Percentiles rank a stretch among this genome's conserved stretches.
Evolutionary conservation across 768 basidiomycete species (phyloP).

Genomic region (Vararia minispora): DNA sequence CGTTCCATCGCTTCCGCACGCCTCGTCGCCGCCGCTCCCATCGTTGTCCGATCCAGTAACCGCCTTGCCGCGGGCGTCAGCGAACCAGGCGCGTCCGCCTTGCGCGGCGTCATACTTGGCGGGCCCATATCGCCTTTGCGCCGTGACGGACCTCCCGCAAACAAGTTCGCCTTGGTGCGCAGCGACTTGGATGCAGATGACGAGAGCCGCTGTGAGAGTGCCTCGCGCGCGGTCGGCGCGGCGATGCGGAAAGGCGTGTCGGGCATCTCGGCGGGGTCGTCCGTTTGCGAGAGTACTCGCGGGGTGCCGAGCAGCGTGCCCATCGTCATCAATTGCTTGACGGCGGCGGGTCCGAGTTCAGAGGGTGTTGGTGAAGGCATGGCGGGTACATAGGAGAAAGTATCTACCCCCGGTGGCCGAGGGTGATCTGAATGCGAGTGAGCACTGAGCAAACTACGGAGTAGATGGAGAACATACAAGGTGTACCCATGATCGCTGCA

Average conservation of each 20-base stretch:
- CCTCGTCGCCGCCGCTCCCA: slow-evolving; percentile 49
- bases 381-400: slow-evolving; percentile 71
- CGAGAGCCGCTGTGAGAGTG: slow-evolving; percentile 71
- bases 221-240: slow-evolving; percentile 69
- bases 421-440: slow-evolving; percentile 41
- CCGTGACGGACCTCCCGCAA: slow-evolving; percentile 29
- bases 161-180: slow-evolving; percentile 60
- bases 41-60: slow-evolving; percentile 61
- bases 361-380: slow-evolving; percentile 82
- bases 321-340: slow-evolving; percentile 97
- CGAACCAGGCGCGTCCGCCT: slow-evolving; percentile 58
- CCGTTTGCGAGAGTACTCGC: slow-evolving; percentile 60
- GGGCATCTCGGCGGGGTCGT: slow-evolving; percentile 38
- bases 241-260: slow-evolving; percentile 71
- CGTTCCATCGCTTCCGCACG: slow-evolving; percentile 61
- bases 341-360: slow-evolving; percentile 66
- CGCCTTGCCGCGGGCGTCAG: slow-evolving; percentile 81
- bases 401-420: slow-evolving; percentile 38
- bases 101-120: slow-evolving; percentile 68
- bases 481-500: slow-evolving; percentile 87
- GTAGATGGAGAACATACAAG: slow-evolving; percentile 44
- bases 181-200: slow-evolving; percentile 73
- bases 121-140: slow-evolving; percentile 63
- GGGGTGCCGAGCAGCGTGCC: slow-evolving; percentile 90
- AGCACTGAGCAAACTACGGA: slow-evolving; percentile 5